phyloP scores from a whole-genome alignment of 2,329 filamentous ascomycete species.

The Dendryphion nanum region DNA sequence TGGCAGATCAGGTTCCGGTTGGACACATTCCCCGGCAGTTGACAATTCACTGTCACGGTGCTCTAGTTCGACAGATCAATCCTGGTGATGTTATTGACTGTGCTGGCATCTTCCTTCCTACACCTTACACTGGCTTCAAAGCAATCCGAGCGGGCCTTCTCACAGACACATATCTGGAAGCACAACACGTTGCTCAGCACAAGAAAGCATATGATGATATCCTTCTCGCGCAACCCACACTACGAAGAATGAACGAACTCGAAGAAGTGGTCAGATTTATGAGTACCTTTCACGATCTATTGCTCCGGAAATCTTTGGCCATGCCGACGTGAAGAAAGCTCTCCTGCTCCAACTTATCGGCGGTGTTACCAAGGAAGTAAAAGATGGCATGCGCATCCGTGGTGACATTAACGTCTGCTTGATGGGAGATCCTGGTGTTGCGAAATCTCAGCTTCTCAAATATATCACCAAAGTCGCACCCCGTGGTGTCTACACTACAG shows the following conservation, averaged over 20 bases:
- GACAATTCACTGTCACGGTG: slow-evolving; percentile 86
- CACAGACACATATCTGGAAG: slow-evolving; percentile 95
- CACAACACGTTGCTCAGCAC: slow-evolving; percentile 89
- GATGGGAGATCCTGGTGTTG: slow-evolving; percentile 99
- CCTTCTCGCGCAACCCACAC: slow-evolving; percentile 73
- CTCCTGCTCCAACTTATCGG: slow-evolving; percentile 93
- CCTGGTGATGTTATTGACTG: slow-evolving; percentile 94
- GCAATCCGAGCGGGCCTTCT: slow-evolving; percentile 94
- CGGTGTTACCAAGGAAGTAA: slow-evolving; percentile 94
- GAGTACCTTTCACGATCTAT: slow-evolving; percentile 95
- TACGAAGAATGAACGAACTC: slow-evolving; percentile 82
- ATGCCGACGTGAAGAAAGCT: slow-evolving; percentile 97
- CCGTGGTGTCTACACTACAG: slow-evolving; percentile 81
- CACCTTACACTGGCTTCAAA: slow-evolving; percentile 98
- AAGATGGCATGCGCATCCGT: slow-evolving; percentile 97
- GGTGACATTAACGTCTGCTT: slow-evolving; percentile 98
- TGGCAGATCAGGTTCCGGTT: slow-evolving; percentile 98
- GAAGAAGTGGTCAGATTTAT: slow-evolving; percentile 86
- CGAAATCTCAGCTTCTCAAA: slow-evolving; percentile 96
- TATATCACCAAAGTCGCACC: slow-evolving; percentile 98
- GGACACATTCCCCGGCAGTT: slow-evolving; percentile 93
- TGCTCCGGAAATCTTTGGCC: slow-evolving; percentile 94
- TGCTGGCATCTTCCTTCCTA: slow-evolving; percentile 92
- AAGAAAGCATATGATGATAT: slow-evolving; percentile 98
- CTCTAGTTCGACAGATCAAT: slow-evolving; percentile 80